A percentile compares a stretch with the other conserved stretches of the same genome.
Evolutionary conservation across 768 basidiomycete species (phyloP).

Genomic region (Amylocystis lapponica): DNA sequence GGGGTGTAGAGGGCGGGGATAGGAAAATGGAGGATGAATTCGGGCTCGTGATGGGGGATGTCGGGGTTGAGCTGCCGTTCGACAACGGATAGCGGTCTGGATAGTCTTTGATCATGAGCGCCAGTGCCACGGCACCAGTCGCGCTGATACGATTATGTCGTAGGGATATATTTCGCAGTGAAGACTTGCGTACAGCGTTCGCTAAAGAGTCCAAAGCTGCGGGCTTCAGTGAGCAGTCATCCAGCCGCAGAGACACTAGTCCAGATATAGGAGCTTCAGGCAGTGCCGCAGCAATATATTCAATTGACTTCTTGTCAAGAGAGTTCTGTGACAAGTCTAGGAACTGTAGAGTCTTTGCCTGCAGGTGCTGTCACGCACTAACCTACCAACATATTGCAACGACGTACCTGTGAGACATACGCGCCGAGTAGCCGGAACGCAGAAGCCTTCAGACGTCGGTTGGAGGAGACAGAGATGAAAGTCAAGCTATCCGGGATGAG

Average conservation of each 20-base stretch:
- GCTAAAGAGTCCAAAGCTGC: slow-evolving; percentile 81
- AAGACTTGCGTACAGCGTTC: slow-evolving; percentile 76
- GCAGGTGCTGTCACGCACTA: neutral
- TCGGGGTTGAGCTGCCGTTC: slow-evolving; percentile 15
- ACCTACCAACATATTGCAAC: neutral
- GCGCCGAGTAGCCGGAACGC: slow-evolving; percentile 79
- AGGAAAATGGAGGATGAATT: slow-evolving; percentile 20
- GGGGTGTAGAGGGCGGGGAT: slow-evolving; percentile 29
- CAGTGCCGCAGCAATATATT: slow-evolving; percentile 72
- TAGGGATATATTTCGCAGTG: slow-evolving; percentile 83
- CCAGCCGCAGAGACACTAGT: slow-evolving; percentile 76
- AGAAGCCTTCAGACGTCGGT: slow-evolving; percentile 67
- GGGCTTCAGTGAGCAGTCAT: slow-evolving; percentile 76
- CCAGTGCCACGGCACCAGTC: slow-evolving; percentile 84
- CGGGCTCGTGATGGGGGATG: slow-evolving; percentile 18
- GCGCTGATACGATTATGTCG: slow-evolving; percentile 83
- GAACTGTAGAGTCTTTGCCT: slow-evolving; percentile 78
- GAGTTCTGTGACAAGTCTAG: slow-evolving; percentile 85
- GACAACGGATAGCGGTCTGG: slow-evolving; percentile 59
- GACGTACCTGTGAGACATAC: slow-evolving; percentile 64
- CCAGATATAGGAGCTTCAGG: slow-evolving; percentile 45
- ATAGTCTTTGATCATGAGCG: slow-evolving; percentile 96
- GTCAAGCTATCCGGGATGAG: slow-evolving; percentile 78
- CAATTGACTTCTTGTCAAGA: slow-evolving; percentile 80
- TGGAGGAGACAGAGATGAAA: slow-evolving; percentile 82